These are phyloP conservation scores for Selaginella tamariscina DNA, from an alignment of 75 land plant species.

Conservation along the genomic window DNA sequence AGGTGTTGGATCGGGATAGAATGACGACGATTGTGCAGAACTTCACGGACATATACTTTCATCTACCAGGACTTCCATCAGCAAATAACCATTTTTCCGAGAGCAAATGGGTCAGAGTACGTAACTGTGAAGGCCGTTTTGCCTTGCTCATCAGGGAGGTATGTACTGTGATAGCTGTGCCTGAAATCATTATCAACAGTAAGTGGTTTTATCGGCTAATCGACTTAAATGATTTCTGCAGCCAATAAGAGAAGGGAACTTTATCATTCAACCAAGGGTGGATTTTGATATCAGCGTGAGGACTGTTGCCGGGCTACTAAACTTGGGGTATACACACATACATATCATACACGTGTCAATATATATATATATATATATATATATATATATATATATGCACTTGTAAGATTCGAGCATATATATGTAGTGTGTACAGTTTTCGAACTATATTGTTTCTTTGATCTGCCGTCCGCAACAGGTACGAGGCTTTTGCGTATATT, in stretches of 20 bases:
- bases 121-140: constrained; percentile 97
- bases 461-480: constrained; percentile 33
- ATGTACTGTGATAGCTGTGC: constrained; percentile 6
- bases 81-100: constrained; percentile 56
- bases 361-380: too few species aligned
- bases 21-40: constrained; percentile 73
- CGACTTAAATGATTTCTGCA: constrained; percentile 12
- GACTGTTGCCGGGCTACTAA: constrained; percentile 95
- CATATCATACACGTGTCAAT: neutral
- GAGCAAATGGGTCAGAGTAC: constrained; percentile 86
- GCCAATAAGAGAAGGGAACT: constrained; percentile 97
- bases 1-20: constrained; percentile 65
- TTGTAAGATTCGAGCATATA: too few species aligned
- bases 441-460: neutral
- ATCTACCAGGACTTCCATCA: constrained; percentile 55
- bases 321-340: constrained; percentile 61
- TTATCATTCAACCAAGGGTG: constrained; percentile 93
- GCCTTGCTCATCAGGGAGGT: constrained; percentile 96
- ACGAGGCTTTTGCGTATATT: constrained; percentile 91
- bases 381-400: too few species aligned
- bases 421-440: neutral
- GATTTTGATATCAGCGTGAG: constrained; percentile 96
- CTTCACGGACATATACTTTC: constrained; percentile 82
- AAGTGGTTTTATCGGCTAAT: neutral
- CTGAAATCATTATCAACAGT: neutral